Percentiles rank a stretch among this genome's conserved stretches.
Evolutionary conservation across 2,329 filamentous ascomycete genomes (phyloP).

Genomic region (Aspergillus eucalypticola): DNA sequence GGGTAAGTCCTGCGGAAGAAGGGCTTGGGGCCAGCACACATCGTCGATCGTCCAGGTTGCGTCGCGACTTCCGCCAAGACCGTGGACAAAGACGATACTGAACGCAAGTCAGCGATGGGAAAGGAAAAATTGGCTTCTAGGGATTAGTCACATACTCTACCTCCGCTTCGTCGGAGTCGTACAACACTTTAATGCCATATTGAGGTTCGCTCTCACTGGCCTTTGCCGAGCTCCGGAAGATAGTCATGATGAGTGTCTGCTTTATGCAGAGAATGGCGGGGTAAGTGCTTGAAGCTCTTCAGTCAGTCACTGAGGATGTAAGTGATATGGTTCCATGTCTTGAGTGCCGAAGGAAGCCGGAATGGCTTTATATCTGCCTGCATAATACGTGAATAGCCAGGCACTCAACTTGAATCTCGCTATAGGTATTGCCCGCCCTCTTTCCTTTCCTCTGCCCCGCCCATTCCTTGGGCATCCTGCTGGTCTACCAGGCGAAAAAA

Average conservation of each 20-base stretch:
- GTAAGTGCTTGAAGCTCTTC: no score
- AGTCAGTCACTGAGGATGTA: no score
- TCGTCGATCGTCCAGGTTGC: neutral
- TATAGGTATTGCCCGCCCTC: neutral
- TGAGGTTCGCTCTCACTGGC: neutral
- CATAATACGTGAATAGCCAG: neutral
- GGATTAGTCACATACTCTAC: neutral
- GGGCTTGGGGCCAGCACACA: neutral
- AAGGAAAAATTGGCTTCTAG: no score
- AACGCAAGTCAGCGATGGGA: no score
- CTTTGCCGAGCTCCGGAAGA: neutral
- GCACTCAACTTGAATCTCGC: neutral
- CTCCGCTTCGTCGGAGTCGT: neutral
- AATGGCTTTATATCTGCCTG: no score
- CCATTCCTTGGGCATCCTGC: neutral
- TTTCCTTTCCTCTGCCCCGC: neutral
- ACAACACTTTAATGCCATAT: neutral
- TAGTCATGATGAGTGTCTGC: neutral
- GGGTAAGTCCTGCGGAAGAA: neutral
- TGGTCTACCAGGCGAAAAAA: neutral
- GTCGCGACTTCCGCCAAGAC: neutral
- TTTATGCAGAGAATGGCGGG: neutral
- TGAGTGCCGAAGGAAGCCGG: no score
- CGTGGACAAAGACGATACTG: neutral
- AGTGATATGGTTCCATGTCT: no score